Base-by-base conservation (phyloP, 495 filamentous ascomycete species). In the Evansstolkia leycettana region DNA sequence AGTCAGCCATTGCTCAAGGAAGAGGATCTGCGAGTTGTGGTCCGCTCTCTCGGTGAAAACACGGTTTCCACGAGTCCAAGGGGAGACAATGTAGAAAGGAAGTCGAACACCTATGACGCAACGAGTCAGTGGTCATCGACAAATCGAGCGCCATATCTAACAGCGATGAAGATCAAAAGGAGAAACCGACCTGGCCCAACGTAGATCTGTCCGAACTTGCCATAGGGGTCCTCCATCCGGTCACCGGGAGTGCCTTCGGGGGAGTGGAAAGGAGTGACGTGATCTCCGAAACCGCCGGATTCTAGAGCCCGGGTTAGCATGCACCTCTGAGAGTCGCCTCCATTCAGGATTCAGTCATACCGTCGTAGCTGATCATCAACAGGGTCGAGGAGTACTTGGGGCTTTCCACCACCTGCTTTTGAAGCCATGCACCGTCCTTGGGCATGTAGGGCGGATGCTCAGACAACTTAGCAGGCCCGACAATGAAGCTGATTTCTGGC, bases 1-100 rank as follows among this genome's bases (percentile, higher is more conserved):
- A 7, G 46, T 45, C 5, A 71, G 46, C 69, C 69, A 72, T 39
- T 71, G 36, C 48, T 74, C 70, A 9, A 75, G 37, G 42, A 75
- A 75, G 30, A 69, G 44, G 23, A 75, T 71, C 45, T 73, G 70
- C 3, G 67, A 72, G 50, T 67, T 73, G 45, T 75, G 70, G 45
- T 75, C 70, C 23, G 64, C 62, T 19, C 67, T 60, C 50, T 72
- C 70, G 14, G 65, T 68, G 47, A 73, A 73, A 3, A 75, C 69
- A 7, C 61, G 57, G 36, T 56, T 61, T 31, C 68, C 68, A 18
- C 70, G 64, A 11, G 70, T 73, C 70, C 70, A 75, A 0, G 70
- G 70, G 0, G 65, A 70, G 37, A 75, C 48, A 48, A 75, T 70
- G 47, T 67, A 67, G 45, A 72, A 71, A 0, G 70, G 70, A 5